Evolutionary conservation across 768 basidiomycete genomes (phyloP), one percentile per base, ranked within the genome.

Genomic region (Lepiota venenata): DNA sequence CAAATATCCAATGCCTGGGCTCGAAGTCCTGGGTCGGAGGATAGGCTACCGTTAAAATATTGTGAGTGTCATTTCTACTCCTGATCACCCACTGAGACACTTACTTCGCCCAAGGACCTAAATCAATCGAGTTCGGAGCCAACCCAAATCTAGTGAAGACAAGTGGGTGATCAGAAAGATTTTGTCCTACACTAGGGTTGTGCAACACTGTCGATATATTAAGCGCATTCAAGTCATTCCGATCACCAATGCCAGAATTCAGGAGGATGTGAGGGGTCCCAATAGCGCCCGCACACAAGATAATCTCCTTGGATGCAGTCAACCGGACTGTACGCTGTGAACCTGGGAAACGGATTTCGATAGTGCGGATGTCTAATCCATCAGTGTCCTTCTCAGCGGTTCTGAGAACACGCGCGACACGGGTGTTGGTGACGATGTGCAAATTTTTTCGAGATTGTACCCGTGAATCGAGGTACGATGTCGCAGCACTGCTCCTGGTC

Each of bases 401-500:
- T 20, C 50, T 43, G 6, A 60, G 54, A 12, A 68, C 47, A 14
- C 61, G 60, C 4, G 60, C 61, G 4, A 66, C 69, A 29, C 62
- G 61, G 0, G 68, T 65, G 44, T 68, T 61, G 4, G 68, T 32
- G 3, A 73, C 38, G n/a, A 73, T 61, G 35, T 69, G 55, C 15
- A 73, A 42, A 49, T 73, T 73, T n/a, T 40, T 22, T 4, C 70
- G 64, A 0, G 39, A 45, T 5, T 62, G 47, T 29, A 63, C 61
- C n/a, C 65, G 54, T 1, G 58, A 41, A 1, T 55, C 57, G 18
- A 68, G 62, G 48, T 68, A 68, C 2, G 63, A 57, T 15, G 61
- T 65, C 2, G 66, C 63, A 10, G 66, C 50, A 40, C 64, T 66
- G 40, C 65, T 66, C 37, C 66, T 55, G 9, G 52, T 50, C 20